A percentile compares a stretch with the other conserved stretches of the same genome.
These are phyloP conservation scores for Lotus japonicus DNA, from an alignment of 306 rosid genomes.

Conservation along the genomic window DNA sequence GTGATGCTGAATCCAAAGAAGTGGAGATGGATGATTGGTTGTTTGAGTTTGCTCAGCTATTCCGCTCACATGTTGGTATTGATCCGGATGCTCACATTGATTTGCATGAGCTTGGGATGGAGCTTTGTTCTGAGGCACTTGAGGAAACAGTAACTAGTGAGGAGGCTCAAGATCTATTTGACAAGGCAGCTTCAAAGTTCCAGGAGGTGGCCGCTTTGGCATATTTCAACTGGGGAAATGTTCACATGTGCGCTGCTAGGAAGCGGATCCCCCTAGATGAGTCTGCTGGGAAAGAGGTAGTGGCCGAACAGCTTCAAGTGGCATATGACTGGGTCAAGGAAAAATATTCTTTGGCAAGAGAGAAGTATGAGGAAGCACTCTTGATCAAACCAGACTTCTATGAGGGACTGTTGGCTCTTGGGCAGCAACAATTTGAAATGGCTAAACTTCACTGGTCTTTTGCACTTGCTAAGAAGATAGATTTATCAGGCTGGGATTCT, in stretches of 20 bases:
- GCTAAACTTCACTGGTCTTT: conserved; percentile 98
- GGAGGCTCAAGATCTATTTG: conserved; percentile 85
- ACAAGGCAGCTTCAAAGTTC: conserved; percentile 92
- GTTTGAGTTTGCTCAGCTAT: conserved; percentile 95
- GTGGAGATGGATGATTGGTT: conserved; percentile 99
- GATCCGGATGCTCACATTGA: conserved; percentile 96
- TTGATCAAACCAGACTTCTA: conserved; percentile 85
- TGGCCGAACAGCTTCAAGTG: conserved; percentile 71
- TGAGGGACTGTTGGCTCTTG: conserved; percentile 87
- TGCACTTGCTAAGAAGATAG: conserved; percentile 84
- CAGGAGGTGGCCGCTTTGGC: conserved; percentile 99
- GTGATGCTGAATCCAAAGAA: conserved; percentile 78
- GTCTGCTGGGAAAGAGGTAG: conserved; percentile 68
- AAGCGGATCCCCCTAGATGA: conserved; percentile 91
- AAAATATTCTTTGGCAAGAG: conserved; percentile 78
- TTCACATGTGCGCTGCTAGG: conserved; percentile 95
- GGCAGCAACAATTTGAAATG: conserved; percentile 95
- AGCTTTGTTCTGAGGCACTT: conserved; percentile 96
- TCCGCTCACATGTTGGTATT: conserved; percentile 92
- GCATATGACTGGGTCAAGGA: conserved; percentile 98
- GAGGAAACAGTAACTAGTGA: conserved; percentile 95
- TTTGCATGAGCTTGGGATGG: conserved; percentile 98
- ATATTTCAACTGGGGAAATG: conserved; percentile 97
- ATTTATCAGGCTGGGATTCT: conserved; percentile 68
- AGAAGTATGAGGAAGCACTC: conserved; percentile 89